phyloP scores from a whole-genome alignment of 106 monocot species.

The Phalaenopsis equestris region DNA sequence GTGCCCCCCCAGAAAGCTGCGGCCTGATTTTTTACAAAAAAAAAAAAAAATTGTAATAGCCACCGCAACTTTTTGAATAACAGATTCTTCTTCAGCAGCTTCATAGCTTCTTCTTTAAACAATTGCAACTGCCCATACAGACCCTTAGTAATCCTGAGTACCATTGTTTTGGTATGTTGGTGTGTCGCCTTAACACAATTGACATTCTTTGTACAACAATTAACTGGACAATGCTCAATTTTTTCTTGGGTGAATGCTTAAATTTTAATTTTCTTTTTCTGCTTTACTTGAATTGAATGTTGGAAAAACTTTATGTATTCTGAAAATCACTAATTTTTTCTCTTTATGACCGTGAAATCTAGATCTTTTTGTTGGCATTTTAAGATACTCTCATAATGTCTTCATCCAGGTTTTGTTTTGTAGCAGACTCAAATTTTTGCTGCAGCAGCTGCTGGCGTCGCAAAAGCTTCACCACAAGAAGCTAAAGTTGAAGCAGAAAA shows the following conservation, averaged over 20 bases:
- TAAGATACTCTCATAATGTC: constrained; percentile 15
- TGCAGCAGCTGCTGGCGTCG: constrained; percentile 91
- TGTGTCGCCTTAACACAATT: not conserved
- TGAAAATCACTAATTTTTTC: not conserved
- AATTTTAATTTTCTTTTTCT: not conserved
- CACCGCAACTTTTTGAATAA: no score
- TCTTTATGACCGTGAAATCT: not conserved
- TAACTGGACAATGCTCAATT: not conserved
- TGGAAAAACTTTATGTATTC: not conserved
- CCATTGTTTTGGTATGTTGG: not conserved
- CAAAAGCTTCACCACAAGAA: constrained; percentile 78
- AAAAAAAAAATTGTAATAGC: no score
- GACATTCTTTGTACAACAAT: not conserved
- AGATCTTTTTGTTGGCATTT: not conserved
- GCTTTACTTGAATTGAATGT: not conserved
- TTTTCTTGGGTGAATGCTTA: not conserved
- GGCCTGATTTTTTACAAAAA: no score
- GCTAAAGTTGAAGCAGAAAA: constrained; percentile 84
- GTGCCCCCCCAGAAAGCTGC: no score
- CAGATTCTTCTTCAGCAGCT: no score
- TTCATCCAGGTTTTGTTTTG: constrained; percentile 33
- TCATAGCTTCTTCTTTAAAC: no score
- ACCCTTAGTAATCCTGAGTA: not conserved
- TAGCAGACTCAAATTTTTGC: constrained; percentile 98
- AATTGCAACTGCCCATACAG: no score